Conservation (phyloP, 192 early-diverging fungal species). For the Mortierella antarctica region DNA sequence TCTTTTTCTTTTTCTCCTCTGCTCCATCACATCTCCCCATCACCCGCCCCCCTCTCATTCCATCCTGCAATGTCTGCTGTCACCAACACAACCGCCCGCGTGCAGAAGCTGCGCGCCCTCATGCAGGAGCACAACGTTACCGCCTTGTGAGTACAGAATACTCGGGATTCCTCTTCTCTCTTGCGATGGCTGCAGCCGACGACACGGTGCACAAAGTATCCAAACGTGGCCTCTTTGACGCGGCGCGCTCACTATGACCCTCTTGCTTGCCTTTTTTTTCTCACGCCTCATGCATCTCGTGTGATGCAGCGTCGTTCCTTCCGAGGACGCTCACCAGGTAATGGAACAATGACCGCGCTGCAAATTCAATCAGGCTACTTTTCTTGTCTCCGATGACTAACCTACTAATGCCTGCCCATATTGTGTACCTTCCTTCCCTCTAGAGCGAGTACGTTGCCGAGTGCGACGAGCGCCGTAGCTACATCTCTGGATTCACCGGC, state of each 20-base stretch:
- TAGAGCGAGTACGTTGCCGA: slow-evolving; percentile 96
- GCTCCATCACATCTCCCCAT: slow-evolving; percentile 5
- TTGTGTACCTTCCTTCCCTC: not conserved
- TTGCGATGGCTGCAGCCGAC: not conserved
- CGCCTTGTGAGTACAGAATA: slow-evolving; percentile 52
- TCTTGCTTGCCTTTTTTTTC: slow-evolving; percentile 14
- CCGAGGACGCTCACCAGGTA: slow-evolving; percentile 97
- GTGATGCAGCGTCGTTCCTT: slow-evolving; percentile 82
- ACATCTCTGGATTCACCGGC: slow-evolving; percentile 96
- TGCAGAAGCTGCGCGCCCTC: slow-evolving; percentile 69
- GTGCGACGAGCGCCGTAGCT: slow-evolving; percentile 88
- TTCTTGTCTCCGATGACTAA: not conserved
- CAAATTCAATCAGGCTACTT: not conserved
- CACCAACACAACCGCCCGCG: slow-evolving; percentile 63
- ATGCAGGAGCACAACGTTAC: slow-evolving; percentile 69
- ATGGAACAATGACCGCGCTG: not conserved
- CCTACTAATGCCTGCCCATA: not conserved
- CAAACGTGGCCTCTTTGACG: not conserved
- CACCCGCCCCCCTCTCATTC: not conserved
- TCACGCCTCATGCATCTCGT: slow-evolving; percentile 18
- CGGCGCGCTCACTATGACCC: not conserved
- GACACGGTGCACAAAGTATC: not conserved
- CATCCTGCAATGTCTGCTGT: slow-evolving; percentile 22
- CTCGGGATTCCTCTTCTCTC: not conserved
- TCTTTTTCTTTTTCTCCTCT: slow-evolving; percentile 2